Base-by-base conservation (phyloP, 768 basidiomycete species). In the Mycena polygramma region DNA sequence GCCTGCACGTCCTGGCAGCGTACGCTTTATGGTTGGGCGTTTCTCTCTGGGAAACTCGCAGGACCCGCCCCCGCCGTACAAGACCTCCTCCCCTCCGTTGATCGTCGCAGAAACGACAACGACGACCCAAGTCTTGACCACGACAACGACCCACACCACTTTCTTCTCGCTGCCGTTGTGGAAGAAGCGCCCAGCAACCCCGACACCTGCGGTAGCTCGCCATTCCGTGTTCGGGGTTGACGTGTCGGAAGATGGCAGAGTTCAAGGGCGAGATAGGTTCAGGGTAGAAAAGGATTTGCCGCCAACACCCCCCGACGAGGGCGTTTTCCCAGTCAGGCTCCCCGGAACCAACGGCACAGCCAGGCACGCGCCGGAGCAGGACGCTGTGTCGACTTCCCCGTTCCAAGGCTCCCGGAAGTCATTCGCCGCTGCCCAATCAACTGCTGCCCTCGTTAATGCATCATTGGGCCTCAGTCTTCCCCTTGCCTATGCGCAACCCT, bases 91-190 rank as follows among this genome's bases (percentile, higher is more conserved):
- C 37, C 68, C 82, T 43, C 79, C 83, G 39, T 76, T 83, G 57
- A 66, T 85, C 30, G 75, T 86, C 41, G 75, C 85, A 55, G 85
- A 84, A 75, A 86, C 81, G 45, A 86, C 85, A 35, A 86, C 85
- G 36, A 86, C 86, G 35, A 87, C 85, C 24, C 81, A 83, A 71
- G 78, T 80, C 46, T 80, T 84, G n/a, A 83, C 85, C 11, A 83
- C 84, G 10, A 85, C 87, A 36, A 82, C 83, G 26, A 85, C 86
- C 15, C 81, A 83, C 59, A 85, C 86, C 15, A 86, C 88, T 26
- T 89, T 92, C 80, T 89, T 93, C 79, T 90, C 91, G 26, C 79
- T 91, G 30, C 89, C 91, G 19, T 83, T 85, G 69, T 92, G 91
- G 91, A 87, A 83, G 75, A 90, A 87, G 73, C 90, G 87, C 69